Evolutionary conservation across 2,329 filamentous ascomycete species (phyloP), one percentile per base, ranked within the genome.

Genomic region (Graphilbum ipis-grandicollis): DNA sequence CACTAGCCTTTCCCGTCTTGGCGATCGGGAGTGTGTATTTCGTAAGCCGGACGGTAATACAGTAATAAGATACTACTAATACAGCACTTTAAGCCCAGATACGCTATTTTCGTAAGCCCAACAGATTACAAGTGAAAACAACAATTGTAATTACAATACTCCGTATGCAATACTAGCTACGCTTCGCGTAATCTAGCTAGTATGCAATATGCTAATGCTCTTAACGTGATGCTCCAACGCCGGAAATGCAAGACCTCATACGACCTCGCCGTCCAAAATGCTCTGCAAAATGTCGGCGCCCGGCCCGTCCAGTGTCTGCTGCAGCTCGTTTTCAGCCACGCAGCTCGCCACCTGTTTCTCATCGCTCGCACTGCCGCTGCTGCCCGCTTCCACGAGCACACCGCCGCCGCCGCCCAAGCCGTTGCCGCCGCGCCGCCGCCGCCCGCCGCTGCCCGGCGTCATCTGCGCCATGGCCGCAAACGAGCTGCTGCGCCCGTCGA

Each of bases 341-440:
- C 74, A 81, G 56, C 82, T 85, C 3, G 79, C 77, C 34, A 93
- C 68, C 38, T 76, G 70, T 54, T 75, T 79, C 54, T 93, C 85
- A 46, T 93, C 84, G 50, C 51, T 59, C 18, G 61, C 56, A 1
- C 23, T 46, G 70, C 61, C 56, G 4, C 15, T 46, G 69, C n/a
- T 19, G 6, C 19, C 33, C 10, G 10, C 34, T 15, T 6, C 32
- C 3, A 13, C 32, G 5, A 25, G n/a, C 4, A 7, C 26, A 69
- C 47, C 73, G 67, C 2, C 71, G 67, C 40, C 34, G 9, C 21
- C 34, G 19, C 15, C 26, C 2, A 4, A 14, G 7, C 22, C 33
- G 10, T 4, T 15, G 2, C 68, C 57, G 57, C 55, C 53, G 50
- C 40, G 40, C 3, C 42, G 36, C 1, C 40, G 36, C 9, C 42